These are phyloP conservation scores for Candida pseudofarinosa DNA, from an alignment of 805 yeast genomes.

Conservation along the genomic window DNA sequence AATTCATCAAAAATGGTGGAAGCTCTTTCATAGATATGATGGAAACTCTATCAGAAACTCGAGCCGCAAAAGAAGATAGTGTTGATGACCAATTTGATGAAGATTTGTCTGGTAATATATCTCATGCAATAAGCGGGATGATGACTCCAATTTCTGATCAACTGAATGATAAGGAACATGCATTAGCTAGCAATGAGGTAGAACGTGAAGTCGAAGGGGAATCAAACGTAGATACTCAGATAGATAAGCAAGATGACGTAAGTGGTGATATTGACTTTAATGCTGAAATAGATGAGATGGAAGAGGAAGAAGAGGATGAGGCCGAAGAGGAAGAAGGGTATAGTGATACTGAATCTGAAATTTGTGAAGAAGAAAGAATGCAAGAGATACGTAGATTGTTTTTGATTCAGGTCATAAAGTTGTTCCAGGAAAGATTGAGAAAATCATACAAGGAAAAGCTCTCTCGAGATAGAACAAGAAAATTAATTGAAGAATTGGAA, in stretches of 20 bases:
- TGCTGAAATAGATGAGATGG: constrained; percentile 37
- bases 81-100: constrained; percentile 17
- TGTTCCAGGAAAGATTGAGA: constrained; percentile 69
- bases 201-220: constrained; percentile 24
- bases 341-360: constrained; percentile 32
- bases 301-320: constrained; percentile 41
- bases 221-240: constrained; percentile 25
- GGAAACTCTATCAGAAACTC: constrained; percentile 65
- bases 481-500: constrained; percentile 63
- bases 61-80: constrained; percentile 25
- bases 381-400: constrained; percentile 78
- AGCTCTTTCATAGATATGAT: constrained; percentile 71
- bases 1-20: constrained; percentile 74
- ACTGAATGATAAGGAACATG: not conserved
- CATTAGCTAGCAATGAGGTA: constrained; percentile 10
- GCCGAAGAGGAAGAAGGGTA: constrained; percentile 37
- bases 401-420: constrained; percentile 72
- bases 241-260: constrained; percentile 23
- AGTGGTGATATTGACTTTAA: constrained; percentile 29
- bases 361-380: constrained; percentile 56
- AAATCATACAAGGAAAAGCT: constrained; percentile 75
- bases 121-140: constrained; percentile 4
- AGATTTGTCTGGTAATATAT: constrained; percentile 3
- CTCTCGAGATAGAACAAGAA: constrained; percentile 68
- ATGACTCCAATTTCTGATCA: too few relatives aligned